These are phyloP conservation scores for Nakaseomyces nivariensis DNA, from an alignment of 1,139 yeast genomes.

Conservation along the genomic window DNA sequence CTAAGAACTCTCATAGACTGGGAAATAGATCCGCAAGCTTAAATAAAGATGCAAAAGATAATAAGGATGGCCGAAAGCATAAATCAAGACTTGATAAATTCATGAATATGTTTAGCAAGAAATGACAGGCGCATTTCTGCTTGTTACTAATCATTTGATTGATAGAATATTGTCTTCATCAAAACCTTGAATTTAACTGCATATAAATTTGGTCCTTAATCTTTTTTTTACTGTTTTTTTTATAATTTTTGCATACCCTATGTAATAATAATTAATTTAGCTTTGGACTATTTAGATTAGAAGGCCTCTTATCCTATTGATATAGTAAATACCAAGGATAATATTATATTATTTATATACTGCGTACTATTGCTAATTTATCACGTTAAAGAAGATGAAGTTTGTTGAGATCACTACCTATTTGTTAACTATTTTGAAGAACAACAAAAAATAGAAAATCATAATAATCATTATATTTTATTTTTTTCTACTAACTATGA, in stretches of 20 bases:
- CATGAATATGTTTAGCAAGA: slow-evolving; percentile 1
- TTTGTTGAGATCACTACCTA: too few relatives aligned
- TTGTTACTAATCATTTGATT: background rate
- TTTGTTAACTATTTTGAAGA: too few relatives aligned
- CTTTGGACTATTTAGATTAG: too few relatives aligned
- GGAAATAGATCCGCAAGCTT: background rate
- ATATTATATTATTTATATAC: background rate
- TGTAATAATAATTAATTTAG: too few relatives aligned
- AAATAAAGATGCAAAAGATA: background rate
- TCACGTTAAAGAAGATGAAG: too few relatives aligned
- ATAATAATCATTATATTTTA: background rate
- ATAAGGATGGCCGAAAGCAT: background rate
- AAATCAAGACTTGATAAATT: background rate
- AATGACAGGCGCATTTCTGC: slow-evolving; percentile 1
- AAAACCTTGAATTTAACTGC: background rate
- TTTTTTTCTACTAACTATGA: background rate
- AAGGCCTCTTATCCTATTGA: too few relatives aligned
- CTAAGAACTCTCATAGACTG: background rate
- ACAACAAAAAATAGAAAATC: background rate
- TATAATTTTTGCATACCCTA: background rate
- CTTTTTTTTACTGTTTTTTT: too few relatives aligned
- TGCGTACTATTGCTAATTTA: too few relatives aligned
- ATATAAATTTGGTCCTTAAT: background rate
- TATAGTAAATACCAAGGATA: background rate
- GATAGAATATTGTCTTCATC: background rate